Percentiles rank a stretch among this genome's conserved stretches.
Conservation (phyloP, 306 rosid species). For the Prunus padus region DNA sequence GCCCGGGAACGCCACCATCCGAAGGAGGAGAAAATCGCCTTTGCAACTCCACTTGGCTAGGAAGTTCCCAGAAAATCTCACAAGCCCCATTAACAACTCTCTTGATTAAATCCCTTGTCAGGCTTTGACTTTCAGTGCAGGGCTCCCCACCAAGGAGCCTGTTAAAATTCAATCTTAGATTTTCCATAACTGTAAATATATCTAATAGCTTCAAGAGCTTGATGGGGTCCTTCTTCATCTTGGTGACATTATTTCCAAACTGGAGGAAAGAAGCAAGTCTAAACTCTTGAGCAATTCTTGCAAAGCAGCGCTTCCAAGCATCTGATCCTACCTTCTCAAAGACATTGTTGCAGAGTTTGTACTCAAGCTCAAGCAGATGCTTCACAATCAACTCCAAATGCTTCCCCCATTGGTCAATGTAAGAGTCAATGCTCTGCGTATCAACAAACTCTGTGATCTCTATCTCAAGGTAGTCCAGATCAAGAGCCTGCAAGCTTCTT, state of each 20-base stretch:
- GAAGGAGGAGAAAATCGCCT: slow-evolving; percentile 65
- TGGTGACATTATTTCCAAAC: slow-evolving; percentile 58
- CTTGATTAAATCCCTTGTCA: slow-evolving; percentile 68
- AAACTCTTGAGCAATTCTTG: slow-evolving; percentile 52
- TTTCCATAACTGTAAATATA: slow-evolving; percentile 58
- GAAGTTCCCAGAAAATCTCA: slow-evolving; percentile 77
- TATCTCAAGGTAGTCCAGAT: slow-evolving; percentile 64
- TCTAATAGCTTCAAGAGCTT: slow-evolving; percentile 75
- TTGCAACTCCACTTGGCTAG: slow-evolving; percentile 68
- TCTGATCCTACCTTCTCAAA: slow-evolving; percentile 50
- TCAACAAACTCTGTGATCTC: slow-evolving; percentile 34
- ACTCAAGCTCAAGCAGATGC: slow-evolving; percentile 50
- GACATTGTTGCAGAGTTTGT: slow-evolving; percentile 42
- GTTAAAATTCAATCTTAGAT: slow-evolving; percentile 61
- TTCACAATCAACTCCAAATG: slow-evolving; percentile 61
- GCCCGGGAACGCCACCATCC: slow-evolving; percentile 75
- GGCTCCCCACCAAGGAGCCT: slow-evolving; percentile 56
- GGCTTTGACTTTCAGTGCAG: slow-evolving; percentile 53
- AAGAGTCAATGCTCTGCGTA: slow-evolving; percentile 30
- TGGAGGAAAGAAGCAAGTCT: slow-evolving; percentile 60
- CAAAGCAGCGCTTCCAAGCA: slow-evolving; percentile 48
- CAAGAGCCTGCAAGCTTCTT: slow-evolving; percentile 55
- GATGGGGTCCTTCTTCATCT: slow-evolving; percentile 57
- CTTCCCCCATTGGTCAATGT: slow-evolving; percentile 62
- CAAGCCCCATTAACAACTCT: slow-evolving; percentile 56